Evolutionary conservation across 2,329 filamentous ascomycete genomes (phyloP).

Genomic region (Alternaria atra): DNA sequence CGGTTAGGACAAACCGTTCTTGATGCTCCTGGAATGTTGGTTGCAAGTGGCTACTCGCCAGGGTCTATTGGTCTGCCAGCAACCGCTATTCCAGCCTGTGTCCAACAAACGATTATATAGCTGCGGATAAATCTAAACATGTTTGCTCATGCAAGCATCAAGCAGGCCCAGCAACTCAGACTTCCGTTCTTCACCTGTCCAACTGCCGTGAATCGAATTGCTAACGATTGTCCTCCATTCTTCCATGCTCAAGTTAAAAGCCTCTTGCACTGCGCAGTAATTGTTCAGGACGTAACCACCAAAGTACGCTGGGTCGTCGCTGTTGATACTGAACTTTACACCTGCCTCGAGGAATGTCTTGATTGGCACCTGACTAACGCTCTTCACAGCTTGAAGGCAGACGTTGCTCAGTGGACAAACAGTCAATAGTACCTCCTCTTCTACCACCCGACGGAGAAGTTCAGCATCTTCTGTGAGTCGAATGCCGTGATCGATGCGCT

Average conservation of each 20-base stretch:
- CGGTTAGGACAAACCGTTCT: too few species aligned
- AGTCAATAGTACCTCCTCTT: conserved; percentile 68
- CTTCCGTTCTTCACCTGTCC: conserved; percentile 73
- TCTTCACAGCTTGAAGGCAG: conserved; percentile 62
- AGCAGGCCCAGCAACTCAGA: conserved; percentile 57
- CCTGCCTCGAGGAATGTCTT: conserved; percentile 69
- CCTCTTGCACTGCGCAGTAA: conserved; percentile 78
- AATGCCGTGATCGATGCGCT: conserved; percentile 79
- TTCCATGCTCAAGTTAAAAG: conserved; percentile 67
- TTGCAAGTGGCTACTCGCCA: too few species aligned
- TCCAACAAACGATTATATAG: not conserved
- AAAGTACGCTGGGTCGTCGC: conserved; percentile 61
- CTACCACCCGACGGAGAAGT: conserved; percentile 67
- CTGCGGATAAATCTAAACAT: conserved; percentile 3
- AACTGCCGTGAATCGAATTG: conserved; percentile 72
- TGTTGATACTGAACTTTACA: conserved; percentile 76
- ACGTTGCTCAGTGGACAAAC: conserved; percentile 80
- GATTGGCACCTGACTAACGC: conserved; percentile 63
- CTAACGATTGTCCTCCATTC: conserved; percentile 74
- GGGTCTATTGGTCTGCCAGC: too few species aligned
- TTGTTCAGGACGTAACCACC: conserved; percentile 79
- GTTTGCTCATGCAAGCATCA: conserved; percentile 24
- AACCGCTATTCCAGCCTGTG: not conserved
- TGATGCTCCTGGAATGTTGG: too few species aligned
- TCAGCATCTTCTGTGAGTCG: conserved; percentile 67